phyloP scores from a whole-genome alignment of 2,329 filamentous ascomycete genomes.

The Shiraia sp. region DNA sequence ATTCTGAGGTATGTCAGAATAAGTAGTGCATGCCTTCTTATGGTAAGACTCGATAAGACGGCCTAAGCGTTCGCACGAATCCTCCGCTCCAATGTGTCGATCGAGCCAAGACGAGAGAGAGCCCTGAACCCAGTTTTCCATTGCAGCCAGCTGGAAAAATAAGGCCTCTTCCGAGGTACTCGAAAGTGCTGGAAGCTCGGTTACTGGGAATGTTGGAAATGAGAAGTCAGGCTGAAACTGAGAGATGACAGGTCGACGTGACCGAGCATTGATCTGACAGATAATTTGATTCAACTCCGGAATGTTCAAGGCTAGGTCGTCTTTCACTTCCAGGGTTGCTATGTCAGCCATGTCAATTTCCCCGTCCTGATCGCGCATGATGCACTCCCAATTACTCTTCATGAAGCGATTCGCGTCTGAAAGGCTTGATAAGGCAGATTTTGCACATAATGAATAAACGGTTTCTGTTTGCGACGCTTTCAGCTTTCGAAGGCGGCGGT shows the following conservation, averaged over 20 bases:
- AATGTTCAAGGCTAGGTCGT: no score
- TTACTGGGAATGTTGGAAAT: background rate
- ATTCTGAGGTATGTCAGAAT: constrained; percentile 49
- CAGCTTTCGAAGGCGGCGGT: no score
- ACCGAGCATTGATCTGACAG: no score
- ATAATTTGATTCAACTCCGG: no score
- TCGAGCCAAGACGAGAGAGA: constrained; percentile 48
- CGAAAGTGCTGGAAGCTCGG: background rate
- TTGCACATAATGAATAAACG: no score
- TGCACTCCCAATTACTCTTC: no score
- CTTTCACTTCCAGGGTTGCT: no score
- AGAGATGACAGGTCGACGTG: background rate
- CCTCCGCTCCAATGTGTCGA: constrained; percentile 13
- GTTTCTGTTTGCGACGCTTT: no score
- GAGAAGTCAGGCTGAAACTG: background rate
- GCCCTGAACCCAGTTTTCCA: constrained; percentile 56
- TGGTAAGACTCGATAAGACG: constrained; percentile 17
- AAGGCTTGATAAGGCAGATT: no score
- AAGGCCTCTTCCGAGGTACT: constrained; percentile 10
- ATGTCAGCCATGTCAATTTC: no score
- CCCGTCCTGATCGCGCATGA: no score
- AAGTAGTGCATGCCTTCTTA: constrained; percentile 21
- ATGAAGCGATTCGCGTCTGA: no score
- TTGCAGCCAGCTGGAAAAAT: constrained; percentile 50
- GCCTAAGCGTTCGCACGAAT: constrained; percentile 25